Evolutionary conservation across 306 rosid genomes (phyloP).

Genomic region (Trifolium repens): DNA sequence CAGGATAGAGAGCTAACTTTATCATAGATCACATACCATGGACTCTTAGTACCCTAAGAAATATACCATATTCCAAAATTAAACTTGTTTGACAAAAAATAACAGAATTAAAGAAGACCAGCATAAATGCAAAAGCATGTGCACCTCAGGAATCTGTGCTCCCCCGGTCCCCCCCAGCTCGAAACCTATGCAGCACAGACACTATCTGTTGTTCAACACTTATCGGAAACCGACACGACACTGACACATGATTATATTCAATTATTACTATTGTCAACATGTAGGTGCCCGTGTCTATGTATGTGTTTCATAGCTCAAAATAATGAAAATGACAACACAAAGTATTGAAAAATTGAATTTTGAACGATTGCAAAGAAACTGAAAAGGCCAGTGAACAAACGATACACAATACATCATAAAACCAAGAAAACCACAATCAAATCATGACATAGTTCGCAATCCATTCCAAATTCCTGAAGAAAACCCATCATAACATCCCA

Average conservation of each 20-base stretch:
- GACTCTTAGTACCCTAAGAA: not conserved
- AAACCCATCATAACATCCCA: conserved; percentile 1
- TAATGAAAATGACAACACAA: not conserved
- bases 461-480: conserved; percentile 31
- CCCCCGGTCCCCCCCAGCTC: not conserved
- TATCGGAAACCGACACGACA: too few species aligned
- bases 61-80: conserved; percentile 14
- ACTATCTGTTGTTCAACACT: too few species aligned
- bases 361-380: conserved; percentile 17
- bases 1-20: not conserved
- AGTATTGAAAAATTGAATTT: conserved; percentile 23
- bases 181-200: not conserved
- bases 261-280: too few species aligned
- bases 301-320: not conserved
- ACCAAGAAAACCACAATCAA: conserved; percentile 14
- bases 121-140: not conserved
- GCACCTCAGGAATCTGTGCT: conserved; percentile 13
- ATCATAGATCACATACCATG: not conserved
- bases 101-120: not conserved
- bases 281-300: not conserved
- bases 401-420: not conserved
- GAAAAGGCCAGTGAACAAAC: not conserved
- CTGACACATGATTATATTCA: not conserved
- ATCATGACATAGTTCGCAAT: conserved; percentile 26
- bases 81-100: not conserved